Evolutionary conservation across 129 eudicot genomes (phyloP).

Genomic region (Saussurea involucrata): DNA sequence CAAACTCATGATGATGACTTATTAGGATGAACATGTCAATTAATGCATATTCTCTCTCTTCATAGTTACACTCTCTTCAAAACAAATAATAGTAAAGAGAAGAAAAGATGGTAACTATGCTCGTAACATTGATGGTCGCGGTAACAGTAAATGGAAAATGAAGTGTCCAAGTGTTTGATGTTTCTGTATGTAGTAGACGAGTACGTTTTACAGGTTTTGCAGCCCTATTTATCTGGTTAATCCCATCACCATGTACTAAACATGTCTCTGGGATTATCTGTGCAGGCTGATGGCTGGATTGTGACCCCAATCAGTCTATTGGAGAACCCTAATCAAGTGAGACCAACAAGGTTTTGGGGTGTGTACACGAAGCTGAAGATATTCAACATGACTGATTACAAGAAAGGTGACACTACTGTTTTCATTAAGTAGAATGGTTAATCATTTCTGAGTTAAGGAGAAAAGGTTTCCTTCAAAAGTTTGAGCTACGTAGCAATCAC

Average conservation of each 20-base stretch:
- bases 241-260: background rate
- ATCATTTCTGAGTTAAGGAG: background rate
- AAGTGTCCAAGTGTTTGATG: slow-evolving; percentile 2
- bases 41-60: background rate
- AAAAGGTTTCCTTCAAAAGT: background rate
- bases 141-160: background rate
- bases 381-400: slow-evolving; percentile 89
- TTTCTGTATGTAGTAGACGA: background rate
- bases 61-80: background rate
- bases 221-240: background rate
- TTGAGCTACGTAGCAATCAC: background rate
- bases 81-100: background rate
- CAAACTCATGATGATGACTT: background rate
- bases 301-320: slow-evolving; percentile 75
- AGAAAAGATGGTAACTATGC: background rate
- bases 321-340: slow-evolving; percentile 84
- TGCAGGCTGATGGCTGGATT: slow-evolving; percentile 98
- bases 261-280: background rate
- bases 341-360: slow-evolving; percentile 99
- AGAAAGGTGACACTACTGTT: slow-evolving; percentile 57
- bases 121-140: background rate
- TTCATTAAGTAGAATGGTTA: slow-evolving; percentile 8
- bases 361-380: slow-evolving; percentile 97
- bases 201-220: background rate
- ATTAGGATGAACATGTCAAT: background rate